These are phyloP conservation scores for Lactuca saligna DNA, from an alignment of 129 eudicot genomes.

Conservation along the genomic window DNA sequence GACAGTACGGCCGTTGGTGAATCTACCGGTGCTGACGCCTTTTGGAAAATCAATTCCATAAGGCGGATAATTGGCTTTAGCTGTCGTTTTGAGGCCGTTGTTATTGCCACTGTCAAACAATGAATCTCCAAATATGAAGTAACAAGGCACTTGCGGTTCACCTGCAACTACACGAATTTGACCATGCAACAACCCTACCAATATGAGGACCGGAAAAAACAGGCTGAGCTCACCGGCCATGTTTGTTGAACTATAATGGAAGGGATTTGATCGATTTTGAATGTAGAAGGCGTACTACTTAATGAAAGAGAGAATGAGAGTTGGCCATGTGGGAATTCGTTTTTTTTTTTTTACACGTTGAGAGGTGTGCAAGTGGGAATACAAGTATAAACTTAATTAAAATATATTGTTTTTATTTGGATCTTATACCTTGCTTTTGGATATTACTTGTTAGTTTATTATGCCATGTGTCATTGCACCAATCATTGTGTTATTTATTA, in stretches of 20 bases:
- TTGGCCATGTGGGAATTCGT: background rate
- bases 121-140: constrained; percentile 36
- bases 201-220: background rate
- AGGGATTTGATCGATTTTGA: background rate
- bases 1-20: constrained; percentile 46
- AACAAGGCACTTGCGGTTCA: constrained; percentile 34
- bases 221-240: constrained; percentile 18
- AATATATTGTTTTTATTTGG: background rate
- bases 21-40: constrained; percentile 57
- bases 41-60: constrained; percentile 62
- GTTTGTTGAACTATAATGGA: background rate
- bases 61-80: constrained; percentile 30
- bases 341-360: background rate
- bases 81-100: constrained; percentile 12
- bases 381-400: background rate
- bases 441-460: too few relatives aligned
- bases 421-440: background rate
- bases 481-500: background rate
- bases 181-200: background rate
- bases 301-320: background rate
- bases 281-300: background rate
- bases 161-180: background rate
- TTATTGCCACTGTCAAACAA: constrained; percentile 31
- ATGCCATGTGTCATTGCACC: background rate
- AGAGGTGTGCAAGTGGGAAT: background rate